phyloP scores from a whole-genome alignment of 108 stramenopile species.

The Cylindrotheca fusiformis region DNA sequence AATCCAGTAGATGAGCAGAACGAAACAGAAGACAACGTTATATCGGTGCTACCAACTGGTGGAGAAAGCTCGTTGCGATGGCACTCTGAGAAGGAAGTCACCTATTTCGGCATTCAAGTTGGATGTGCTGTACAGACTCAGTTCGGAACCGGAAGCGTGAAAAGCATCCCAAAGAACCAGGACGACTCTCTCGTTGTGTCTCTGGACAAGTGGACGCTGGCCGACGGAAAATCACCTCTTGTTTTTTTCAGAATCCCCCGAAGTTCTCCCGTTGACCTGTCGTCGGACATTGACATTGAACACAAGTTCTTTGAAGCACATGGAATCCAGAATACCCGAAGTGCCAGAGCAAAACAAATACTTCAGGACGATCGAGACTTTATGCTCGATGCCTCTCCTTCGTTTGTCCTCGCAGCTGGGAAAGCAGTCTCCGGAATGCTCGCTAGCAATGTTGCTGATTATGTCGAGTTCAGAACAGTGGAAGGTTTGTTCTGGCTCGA shows the following conservation, averaged over 20 bases:
- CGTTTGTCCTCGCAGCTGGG: slow-evolving; percentile 62
- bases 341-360: slow-evolving; percentile 4
- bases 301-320: slow-evolving; percentile 7
- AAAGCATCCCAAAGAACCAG: slow-evolving; percentile 9
- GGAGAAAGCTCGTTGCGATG: slow-evolving; percentile 5
- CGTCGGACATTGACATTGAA: slow-evolving; percentile 9
- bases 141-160: slow-evolving; percentile 37
- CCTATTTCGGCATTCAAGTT: slow-evolving; percentile 15
- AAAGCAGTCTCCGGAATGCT: slow-evolving; percentile 76
- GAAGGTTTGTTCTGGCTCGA: slow-evolving; percentile 62
- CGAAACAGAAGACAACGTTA: not conserved
- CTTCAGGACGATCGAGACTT: slow-evolving; percentile 17
- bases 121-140: slow-evolving; percentile 31
- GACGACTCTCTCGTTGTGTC: slow-evolving; percentile 10
- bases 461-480: slow-evolving; percentile 84
- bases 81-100: not conserved
- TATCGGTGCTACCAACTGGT: slow-evolving; percentile 21
- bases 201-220: slow-evolving; percentile 34
- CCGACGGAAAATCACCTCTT: slow-evolving; percentile 24
- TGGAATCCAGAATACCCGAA: slow-evolving; percentile 6
- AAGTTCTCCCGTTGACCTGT: not conserved
- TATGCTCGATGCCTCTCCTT: slow-evolving; percentile 70
- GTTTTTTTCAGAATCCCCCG: slow-evolving; percentile 28
- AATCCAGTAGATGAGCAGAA: not conserved
- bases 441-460: slow-evolving; percentile 78